Percentiles rank a stretch among this genome's conserved stretches.
Conservation (phyloP, 2,329 filamentous ascomycete species). For the Amauroascus verrucosus region DNA sequence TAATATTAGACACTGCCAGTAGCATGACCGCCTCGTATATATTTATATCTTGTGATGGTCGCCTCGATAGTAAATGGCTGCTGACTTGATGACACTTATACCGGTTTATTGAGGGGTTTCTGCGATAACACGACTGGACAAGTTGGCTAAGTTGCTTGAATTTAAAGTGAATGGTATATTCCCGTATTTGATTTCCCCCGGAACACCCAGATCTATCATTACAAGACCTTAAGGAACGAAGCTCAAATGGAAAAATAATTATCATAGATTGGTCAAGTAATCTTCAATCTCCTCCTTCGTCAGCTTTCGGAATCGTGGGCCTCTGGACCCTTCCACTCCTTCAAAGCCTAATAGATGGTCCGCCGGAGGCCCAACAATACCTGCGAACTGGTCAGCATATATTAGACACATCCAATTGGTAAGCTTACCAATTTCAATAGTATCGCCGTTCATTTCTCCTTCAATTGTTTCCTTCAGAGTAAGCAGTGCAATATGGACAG, state of each 20-base stretch:
- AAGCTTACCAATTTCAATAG: constrained; percentile 82
- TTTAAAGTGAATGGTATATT: constrained; percentile 1
- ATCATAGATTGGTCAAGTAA: constrained; percentile 94
- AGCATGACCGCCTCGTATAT: no score
- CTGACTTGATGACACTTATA: no score
- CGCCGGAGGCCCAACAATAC: constrained; percentile 89
- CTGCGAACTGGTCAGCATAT: constrained; percentile 37
- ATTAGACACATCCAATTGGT: constrained; percentile 3
- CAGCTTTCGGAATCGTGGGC: constrained; percentile 51
- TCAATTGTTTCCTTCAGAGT: constrained; percentile 99
- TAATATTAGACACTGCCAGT: no score
- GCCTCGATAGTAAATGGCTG: no score
- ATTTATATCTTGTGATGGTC: no score
- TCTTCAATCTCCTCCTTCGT: constrained; percentile 98
- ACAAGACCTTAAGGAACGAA: constrained; percentile 1
- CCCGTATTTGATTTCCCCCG: neutral
- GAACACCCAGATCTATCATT: constrained; percentile 8
- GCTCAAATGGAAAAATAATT: constrained; percentile 9
- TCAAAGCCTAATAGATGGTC: constrained; percentile 82
- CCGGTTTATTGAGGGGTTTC: no score
- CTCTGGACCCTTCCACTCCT: constrained; percentile 34
- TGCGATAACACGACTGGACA: no score
- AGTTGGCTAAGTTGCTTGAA: neutral
- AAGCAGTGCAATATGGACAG: constrained; percentile 92
- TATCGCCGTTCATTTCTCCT: constrained; percentile 98